These are phyloP conservation scores for Backusella australiensis DNA, from an alignment of 192 early-diverging fungal species.

Conservation along the genomic window DNA sequence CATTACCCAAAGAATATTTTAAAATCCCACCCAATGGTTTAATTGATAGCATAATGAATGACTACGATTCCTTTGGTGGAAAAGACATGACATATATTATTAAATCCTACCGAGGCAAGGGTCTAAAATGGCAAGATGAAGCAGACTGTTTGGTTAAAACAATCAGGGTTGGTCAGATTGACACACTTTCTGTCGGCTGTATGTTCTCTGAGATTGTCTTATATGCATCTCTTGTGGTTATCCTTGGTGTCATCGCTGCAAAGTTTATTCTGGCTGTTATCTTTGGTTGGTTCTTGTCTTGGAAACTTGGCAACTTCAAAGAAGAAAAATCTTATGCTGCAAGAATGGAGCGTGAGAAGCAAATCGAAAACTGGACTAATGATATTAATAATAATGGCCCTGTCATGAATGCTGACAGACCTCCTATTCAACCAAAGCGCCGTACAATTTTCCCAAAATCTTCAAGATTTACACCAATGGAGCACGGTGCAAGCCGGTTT, in stretches of 20 bases:
- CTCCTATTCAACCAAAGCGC: constrained; percentile 1
- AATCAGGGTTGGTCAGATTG: constrained; percentile 76
- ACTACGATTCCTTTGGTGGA: constrained; percentile 29
- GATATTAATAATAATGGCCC: constrained; percentile 57
- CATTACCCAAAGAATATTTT: constrained; percentile 26
- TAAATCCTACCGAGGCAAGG: constrained; percentile 44
- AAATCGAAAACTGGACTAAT: constrained; percentile 77
- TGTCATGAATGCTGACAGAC: background rate
- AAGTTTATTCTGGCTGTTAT: constrained; percentile 75
- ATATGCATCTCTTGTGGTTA: constrained; percentile 74
- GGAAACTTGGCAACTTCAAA: constrained; percentile 74
- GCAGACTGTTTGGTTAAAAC: constrained; percentile 74
- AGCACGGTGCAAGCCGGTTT: constrained; percentile 25
- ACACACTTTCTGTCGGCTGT: constrained; percentile 79
- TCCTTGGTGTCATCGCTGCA: constrained; percentile 59
- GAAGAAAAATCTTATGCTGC: constrained; percentile 61
- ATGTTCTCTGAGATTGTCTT: constrained; percentile 73
- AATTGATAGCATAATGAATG: constrained; percentile 18
- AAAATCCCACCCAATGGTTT: constrained; percentile 20
- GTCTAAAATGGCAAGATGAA: constrained; percentile 35
- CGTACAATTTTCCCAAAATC: constrained; percentile 32
- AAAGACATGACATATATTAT: constrained; percentile 54
- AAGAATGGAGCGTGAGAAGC: constrained; percentile 62
- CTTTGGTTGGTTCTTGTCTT: constrained; percentile 83
- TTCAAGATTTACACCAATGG: constrained; percentile 35